These are phyloP conservation scores for Podospora didyma DNA, from an alignment of 495 filamentous ascomycete species.

Conservation along the genomic window DNA sequence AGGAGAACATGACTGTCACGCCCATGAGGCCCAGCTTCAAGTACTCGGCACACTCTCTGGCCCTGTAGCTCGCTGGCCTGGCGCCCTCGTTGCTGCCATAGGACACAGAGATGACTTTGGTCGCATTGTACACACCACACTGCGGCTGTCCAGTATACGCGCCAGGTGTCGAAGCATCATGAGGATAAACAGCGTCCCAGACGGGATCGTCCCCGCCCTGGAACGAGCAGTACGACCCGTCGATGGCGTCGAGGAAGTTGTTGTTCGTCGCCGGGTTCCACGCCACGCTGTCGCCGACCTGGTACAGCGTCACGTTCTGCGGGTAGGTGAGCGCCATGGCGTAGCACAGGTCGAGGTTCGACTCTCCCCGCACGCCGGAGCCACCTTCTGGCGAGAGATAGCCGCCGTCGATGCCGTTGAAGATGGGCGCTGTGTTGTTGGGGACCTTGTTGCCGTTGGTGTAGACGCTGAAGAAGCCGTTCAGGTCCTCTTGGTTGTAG, in stretches of 20 bases:
- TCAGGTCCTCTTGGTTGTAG: conserved; percentile 28
- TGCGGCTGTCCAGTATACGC: conserved; percentile 18
- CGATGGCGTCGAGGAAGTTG: conserved; percentile 45
- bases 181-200: conserved; percentile 47
- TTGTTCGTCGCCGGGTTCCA: conserved; percentile 53
- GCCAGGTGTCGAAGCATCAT: conserved; percentile 27
- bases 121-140: conserved; percentile 46
- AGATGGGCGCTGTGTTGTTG: conserved; percentile 12
- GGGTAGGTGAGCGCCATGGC: conserved; percentile 45
- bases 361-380: conserved; percentile 26
- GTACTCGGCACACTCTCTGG: conserved; percentile 32
- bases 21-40: conserved; percentile 63
- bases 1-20: conserved; percentile 52
- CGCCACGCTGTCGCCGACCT: conserved; percentile 50
- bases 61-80: conserved; percentile 16
- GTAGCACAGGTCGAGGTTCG: conserved; percentile 27
- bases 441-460: neutral
- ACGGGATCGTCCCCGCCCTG: conserved; percentile 34
- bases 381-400: conserved; percentile 11
- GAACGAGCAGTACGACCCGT: conserved; percentile 53
- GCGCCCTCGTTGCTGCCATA: conserved; percentile 28
- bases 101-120: conserved; percentile 30
- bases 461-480: conserved; percentile 3
- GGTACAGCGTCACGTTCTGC: conserved; percentile 53
- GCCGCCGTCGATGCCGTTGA: conserved; percentile 22